These are phyloP conservation scores for Panicum miliaceum DNA, from an alignment of 176 grass and related monocot species.

Conservation along the genomic window DNA sequence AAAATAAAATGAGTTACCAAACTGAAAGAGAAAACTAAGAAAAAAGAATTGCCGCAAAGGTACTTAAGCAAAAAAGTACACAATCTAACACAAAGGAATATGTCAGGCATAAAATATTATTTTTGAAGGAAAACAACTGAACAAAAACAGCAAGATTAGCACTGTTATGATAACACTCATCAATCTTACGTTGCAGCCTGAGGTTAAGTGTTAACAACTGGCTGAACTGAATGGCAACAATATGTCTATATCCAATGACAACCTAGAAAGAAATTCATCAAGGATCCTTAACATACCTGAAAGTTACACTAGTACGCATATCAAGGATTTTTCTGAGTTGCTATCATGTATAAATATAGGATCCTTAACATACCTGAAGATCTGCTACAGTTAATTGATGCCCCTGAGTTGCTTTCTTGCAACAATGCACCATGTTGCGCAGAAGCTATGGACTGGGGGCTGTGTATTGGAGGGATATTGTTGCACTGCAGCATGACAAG, in stretches of 20 bases:
- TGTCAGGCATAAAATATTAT: background rate
- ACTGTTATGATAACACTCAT: background rate
- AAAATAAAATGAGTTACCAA: background rate
- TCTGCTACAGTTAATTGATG: conserved; percentile 23
- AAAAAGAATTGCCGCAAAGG: background rate
- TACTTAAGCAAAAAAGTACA: background rate
- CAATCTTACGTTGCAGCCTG: background rate
- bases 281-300: background rate
- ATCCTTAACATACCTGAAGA: conserved; percentile 46
- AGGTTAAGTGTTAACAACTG: background rate
- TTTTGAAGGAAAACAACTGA: background rate
- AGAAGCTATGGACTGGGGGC: background rate
- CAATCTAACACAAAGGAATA: background rate
- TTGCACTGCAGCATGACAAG: conserved; percentile 8
- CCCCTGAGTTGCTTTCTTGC: conserved; percentile 19
- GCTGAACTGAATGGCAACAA: background rate
- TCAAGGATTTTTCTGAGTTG: background rate
- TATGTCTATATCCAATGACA: background rate
- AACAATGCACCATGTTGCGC: conserved; percentile 19
- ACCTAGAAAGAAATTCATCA: background rate
- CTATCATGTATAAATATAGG: background rate
- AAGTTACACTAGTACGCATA: background rate
- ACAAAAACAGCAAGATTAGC: background rate
- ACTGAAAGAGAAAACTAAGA: background rate
- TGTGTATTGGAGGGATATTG: conserved; percentile 14